Conservation (phyloP, 805 yeast genomes). For the Wickerhamomyces rabaulensis region DNA sequence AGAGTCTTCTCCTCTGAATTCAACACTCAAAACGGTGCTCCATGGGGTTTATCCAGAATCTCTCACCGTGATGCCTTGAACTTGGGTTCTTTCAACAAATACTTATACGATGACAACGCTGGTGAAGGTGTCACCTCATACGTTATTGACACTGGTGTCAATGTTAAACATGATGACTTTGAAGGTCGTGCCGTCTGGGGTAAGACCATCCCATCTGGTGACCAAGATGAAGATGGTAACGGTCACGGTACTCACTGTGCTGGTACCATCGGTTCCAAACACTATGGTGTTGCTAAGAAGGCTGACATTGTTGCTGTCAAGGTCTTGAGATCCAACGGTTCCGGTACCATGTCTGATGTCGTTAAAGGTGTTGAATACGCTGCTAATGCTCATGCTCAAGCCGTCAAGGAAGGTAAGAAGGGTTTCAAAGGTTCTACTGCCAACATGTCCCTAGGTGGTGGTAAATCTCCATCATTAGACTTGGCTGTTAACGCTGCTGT, state of each 20-base stretch:
- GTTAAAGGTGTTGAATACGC: constrained; percentile 83
- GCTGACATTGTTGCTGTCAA: constrained; percentile 79
- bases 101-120: constrained; percentile 64
- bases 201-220: constrained; percentile 68
- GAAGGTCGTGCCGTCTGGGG: constrained; percentile 87
- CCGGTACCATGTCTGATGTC: constrained; percentile 80
- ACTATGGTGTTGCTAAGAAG: constrained; percentile 80
- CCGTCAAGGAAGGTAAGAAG: constrained; percentile 44
- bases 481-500: constrained; percentile 88
- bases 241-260: constrained; percentile 98
- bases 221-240: constrained; percentile 70
- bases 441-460: constrained; percentile 94
- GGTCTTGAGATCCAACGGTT: constrained; percentile 76
- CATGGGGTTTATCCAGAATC: constrained; percentile 92
- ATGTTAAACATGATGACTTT: constrained; percentile 69
- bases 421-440: constrained; percentile 84
- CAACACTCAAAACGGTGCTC: constrained; percentile 75
- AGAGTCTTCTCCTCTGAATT: constrained; percentile 59
- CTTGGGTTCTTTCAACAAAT: constrained; percentile 66
- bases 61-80: constrained; percentile 74
- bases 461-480: constrained; percentile 82
- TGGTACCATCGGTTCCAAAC: constrained; percentile 82
- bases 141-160: constrained; percentile 87
- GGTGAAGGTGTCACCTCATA: constrained; percentile 86
- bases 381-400: constrained; percentile 61